Evolutionary conservation across 352 stramenopile species (phyloP).

Genomic region (Globisporangium megalacanthum): DNA sequence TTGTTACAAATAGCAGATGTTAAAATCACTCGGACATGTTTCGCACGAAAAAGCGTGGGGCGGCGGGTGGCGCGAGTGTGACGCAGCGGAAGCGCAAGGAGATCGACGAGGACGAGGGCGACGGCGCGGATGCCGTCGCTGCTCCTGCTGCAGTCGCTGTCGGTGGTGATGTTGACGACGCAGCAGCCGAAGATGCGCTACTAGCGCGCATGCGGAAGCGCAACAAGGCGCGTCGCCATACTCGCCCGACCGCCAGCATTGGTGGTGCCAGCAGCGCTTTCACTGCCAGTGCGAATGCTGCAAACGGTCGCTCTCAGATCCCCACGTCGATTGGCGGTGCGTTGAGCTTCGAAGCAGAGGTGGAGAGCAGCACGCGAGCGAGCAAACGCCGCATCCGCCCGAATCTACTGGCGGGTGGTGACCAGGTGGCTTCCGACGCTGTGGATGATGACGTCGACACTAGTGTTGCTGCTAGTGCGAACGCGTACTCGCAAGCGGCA

Average conservation of each 20-base stretch:
- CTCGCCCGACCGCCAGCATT: constrained; percentile 21
- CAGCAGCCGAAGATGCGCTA: constrained; percentile 4
- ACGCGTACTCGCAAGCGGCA: constrained; percentile 51
- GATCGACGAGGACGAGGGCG: constrained; percentile 2
- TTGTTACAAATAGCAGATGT: background rate
- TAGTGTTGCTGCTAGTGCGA: background rate
- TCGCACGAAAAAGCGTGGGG: constrained; percentile 28
- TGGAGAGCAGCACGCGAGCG: background rate
- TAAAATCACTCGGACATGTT: constrained; percentile 18
- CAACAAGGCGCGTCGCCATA: constrained; percentile 13
- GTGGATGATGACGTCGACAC: constrained; percentile 1
- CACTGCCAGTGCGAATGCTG: constrained; percentile 2
- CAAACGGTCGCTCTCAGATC: constrained; percentile 4
- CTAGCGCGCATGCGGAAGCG: constrained; percentile 31
- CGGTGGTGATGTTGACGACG: background rate
- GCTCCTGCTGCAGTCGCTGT: no score
- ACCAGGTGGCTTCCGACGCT: constrained; percentile 14
- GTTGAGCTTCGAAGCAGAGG: constrained; percentile 2
- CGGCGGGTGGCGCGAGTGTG: background rate
- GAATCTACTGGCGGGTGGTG: constrained; percentile 34
- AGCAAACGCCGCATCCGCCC: constrained; percentile 34
- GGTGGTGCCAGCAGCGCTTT: constrained; percentile 10
- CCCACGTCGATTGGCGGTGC: background rate
- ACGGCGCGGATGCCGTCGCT: background rate
- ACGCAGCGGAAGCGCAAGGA: constrained; percentile 25